Conservation (phyloP, 2,329 filamentous ascomycete genomes). For the Trichoderma cornu-damae region DNA sequence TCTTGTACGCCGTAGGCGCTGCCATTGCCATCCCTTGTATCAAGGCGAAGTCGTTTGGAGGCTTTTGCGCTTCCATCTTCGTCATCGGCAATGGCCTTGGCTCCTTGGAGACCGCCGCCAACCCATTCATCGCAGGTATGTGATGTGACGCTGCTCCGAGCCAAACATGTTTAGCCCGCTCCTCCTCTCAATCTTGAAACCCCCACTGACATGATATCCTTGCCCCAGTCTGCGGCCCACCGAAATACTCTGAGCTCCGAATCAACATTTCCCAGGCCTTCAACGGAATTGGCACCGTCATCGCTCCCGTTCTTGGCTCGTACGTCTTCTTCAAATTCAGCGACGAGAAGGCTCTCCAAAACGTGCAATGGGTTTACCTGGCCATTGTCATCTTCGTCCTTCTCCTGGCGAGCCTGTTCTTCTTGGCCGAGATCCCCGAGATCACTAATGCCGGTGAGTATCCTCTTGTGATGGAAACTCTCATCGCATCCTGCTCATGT, state of each 20-base stretch:
- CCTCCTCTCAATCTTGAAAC: neutral
- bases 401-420: conserved; percentile 60
- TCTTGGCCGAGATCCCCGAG: conserved; percentile 63
- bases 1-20: conserved; percentile 60
- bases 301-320: conserved; percentile 67
- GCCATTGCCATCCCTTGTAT: conserved; percentile 52
- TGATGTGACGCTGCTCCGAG: conserved; percentile 25
- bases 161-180: neutral
- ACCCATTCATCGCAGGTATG: conserved; percentile 62
- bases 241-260: conserved; percentile 65
- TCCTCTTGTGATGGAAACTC: neutral
- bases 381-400: conserved; percentile 68
- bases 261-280: conserved; percentile 74
- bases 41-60: conserved; percentile 61
- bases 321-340: conserved; percentile 66
- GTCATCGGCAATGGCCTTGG: conserved; percentile 69
- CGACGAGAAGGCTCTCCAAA: conserved; percentile 52
- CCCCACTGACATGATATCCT: neutral
- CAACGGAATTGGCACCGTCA: conserved; percentile 68
- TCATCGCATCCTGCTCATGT: neutral
- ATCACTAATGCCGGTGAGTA: conserved; percentile 50
- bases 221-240: conserved; percentile 48
- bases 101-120: conserved; percentile 71
- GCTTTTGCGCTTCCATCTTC: conserved; percentile 69
- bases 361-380: conserved; percentile 74